phyloP scores from a whole-genome alignment of 2,329 filamentous ascomycete species.

The Ophiostoma piceae region DNA sequence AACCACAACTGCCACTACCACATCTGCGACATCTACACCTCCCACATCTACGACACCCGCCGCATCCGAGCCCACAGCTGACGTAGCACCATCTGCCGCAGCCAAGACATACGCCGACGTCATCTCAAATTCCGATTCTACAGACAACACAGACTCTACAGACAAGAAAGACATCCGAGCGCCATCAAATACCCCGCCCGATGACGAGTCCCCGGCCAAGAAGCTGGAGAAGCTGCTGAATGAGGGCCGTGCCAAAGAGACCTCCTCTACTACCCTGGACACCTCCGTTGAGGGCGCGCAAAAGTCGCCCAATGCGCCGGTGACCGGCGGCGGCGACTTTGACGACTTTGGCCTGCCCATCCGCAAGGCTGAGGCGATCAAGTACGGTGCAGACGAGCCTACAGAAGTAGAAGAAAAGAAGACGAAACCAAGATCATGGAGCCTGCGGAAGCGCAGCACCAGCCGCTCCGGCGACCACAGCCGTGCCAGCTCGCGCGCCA shows the following conservation, averaged over 20 bases:
- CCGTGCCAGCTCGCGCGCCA: conserved; percentile 23
- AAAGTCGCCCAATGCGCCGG: conserved; percentile 23
- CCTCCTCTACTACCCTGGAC: background rate
- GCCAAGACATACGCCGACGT: background rate
- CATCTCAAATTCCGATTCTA: background rate
- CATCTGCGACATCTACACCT: background rate
- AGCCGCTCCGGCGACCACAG: conserved; percentile 23
- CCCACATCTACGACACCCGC: background rate
- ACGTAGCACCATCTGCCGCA: conserved; percentile 1
- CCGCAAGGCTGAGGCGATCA: conserved; percentile 39
- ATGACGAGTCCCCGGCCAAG: conserved; percentile 22
- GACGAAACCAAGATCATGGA: conserved; percentile 22
- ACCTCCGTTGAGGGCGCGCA: conserved; percentile 10
- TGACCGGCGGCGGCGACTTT: conserved; percentile 34
- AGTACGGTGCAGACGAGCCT: conserved; percentile 30
- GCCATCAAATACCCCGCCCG: background rate
- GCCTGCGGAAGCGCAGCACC: conserved; percentile 22
- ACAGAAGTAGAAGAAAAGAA: background rate
- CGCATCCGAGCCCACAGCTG: background rate
- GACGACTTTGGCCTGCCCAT: conserved; percentile 70
- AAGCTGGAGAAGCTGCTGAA: conserved; percentile 22
- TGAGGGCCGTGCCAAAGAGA: background rate
- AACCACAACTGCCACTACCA: background rate
- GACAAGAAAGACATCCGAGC: background rate
- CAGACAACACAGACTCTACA: background rate